A percentile compares a stretch with the other conserved stretches of the same genome.
Conservation (phyloP, 306 rosid genomes). For the Gillenia trifoliata region DNA sequence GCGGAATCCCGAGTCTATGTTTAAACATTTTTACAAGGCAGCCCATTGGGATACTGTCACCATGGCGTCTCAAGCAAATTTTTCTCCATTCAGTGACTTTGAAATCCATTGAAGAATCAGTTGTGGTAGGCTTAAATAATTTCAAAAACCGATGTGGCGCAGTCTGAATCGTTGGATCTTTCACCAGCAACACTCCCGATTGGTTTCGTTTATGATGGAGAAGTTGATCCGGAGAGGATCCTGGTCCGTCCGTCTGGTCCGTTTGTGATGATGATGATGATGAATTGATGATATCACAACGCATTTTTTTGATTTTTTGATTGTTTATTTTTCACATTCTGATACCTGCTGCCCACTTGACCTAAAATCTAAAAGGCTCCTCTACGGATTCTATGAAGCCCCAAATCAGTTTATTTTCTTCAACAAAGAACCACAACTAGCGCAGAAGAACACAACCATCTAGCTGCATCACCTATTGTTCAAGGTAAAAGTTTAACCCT, state of each 20-base stretch:
- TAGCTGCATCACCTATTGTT: background rate
- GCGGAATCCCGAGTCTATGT: no score
- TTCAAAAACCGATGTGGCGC: background rate
- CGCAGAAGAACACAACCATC: background rate
- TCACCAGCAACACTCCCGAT: background rate
- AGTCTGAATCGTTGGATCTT: background rate
- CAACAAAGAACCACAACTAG: background rate
- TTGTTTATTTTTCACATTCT: background rate
- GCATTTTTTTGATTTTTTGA: background rate
- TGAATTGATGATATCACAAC: background rate
- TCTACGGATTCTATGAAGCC: background rate
- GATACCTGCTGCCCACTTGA: background rate
- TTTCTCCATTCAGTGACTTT: no score
- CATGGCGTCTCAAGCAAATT: no score
- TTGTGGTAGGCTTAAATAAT: background rate
- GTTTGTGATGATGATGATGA: background rate
- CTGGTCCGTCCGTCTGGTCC: no score
- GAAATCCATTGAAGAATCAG: no score
- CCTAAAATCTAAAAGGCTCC: background rate
- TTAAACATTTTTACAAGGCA: no score
- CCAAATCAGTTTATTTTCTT: constrained; percentile 6
- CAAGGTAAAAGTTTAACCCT: background rate
- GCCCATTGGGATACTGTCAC: no score
- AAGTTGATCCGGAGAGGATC: no score
- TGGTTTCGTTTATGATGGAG: background rate